Base-by-base conservation (phyloP, 306 rosid species). In the Lathyrus oleraceus region DNA sequence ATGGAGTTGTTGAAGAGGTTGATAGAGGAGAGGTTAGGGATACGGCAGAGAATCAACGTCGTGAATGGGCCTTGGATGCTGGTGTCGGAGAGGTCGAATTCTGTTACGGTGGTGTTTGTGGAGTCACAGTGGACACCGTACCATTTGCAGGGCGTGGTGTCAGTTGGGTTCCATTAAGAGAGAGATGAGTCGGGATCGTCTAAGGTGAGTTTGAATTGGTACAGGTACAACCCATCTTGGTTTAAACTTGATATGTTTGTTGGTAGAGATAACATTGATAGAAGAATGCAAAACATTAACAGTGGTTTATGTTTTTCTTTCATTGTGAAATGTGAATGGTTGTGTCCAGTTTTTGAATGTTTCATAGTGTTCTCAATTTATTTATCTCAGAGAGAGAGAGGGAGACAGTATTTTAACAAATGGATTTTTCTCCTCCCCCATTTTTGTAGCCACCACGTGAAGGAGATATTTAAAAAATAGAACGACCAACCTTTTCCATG, bases 1-100 rank as follows among this genome's bases (percentile, higher is more conserved):
- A 94, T 79, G 82, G 92, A 88, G 89, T 94, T 94, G 75, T 91
- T 88, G 87, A 10, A 87, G 77, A 94, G 69, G 23, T 82, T 80
- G 2, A 94, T 3, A 73, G 53, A 87, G 38, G 82, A 21, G 39
- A 94, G 95, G 70, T 74, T 79, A 0, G 70, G 68, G 62, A 94
- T 89, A 35, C 80, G 85, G 75, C 99, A 94, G 74, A 94, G 85
- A 43, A 66, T 67, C 36, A 80, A 47, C 1, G 78, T 51, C 0
- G 89, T 84, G 54, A 94, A 86, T 11, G 91, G 84, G 8, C 97
- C 95, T 5, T 71, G 78, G 20, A 94, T 60, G 79, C 83, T 85
- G 58, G 89, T 8, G 77, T 65, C 44, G n/a, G 96, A 70, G 66
- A 94, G 96, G 80, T 87, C 82, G 5, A 94, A 35, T 15, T 77